Percentiles rank a stretch among this genome's conserved stretches.
These are phyloP conservation scores for Eremothecium coryli DNA, from an alignment of 1,139 yeast genomes.

Conservation along the genomic window DNA sequence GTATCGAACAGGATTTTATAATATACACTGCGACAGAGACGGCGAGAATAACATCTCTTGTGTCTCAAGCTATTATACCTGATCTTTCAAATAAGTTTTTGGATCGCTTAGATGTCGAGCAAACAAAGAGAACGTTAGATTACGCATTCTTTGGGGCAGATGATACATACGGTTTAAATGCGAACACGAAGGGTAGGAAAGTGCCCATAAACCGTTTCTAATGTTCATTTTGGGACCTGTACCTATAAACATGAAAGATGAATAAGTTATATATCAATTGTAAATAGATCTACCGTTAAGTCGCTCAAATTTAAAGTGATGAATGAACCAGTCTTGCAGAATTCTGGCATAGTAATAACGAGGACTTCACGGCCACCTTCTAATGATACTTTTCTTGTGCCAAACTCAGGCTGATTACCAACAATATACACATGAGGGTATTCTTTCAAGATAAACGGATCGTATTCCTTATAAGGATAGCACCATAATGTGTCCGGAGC, in stretches of 20 bases:
- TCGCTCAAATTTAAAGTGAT: constrained; percentile 58
- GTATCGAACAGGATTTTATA: constrained; percentile 38
- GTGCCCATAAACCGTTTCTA: constrained; percentile 30
- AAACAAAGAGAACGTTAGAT: constrained; percentile 34
- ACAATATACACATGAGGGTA: constrained; percentile 81
- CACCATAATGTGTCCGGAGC: constrained; percentile 94
- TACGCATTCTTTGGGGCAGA: constrained; percentile 41
- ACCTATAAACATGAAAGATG: constrained; percentile 12
- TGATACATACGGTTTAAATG: constrained; percentile 38
- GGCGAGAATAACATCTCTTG: constrained; percentile 55
- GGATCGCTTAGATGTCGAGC: constrained; percentile 50
- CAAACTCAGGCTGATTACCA: constrained; percentile 67
- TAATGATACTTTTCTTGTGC: constrained; percentile 29
- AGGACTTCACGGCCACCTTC: constrained; percentile 34
- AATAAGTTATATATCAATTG: constrained; percentile 20
- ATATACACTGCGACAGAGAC: constrained; percentile 64
- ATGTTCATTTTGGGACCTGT: not conserved
- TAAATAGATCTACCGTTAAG: constrained; percentile 42
- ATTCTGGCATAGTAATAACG: constrained; percentile 63
- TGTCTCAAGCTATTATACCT: constrained; percentile 69
- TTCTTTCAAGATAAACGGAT: constrained; percentile 71
- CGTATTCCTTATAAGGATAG: constrained; percentile 70
- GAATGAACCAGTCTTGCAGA: constrained; percentile 54
- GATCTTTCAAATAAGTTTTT: constrained; percentile 47
- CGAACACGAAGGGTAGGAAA: constrained; percentile 36